Evolutionary conservation across 2,329 filamentous ascomycete species (phyloP), one percentile per base, ranked within the genome.

Genomic region (Trichoderma atrobrunneum): DNA sequence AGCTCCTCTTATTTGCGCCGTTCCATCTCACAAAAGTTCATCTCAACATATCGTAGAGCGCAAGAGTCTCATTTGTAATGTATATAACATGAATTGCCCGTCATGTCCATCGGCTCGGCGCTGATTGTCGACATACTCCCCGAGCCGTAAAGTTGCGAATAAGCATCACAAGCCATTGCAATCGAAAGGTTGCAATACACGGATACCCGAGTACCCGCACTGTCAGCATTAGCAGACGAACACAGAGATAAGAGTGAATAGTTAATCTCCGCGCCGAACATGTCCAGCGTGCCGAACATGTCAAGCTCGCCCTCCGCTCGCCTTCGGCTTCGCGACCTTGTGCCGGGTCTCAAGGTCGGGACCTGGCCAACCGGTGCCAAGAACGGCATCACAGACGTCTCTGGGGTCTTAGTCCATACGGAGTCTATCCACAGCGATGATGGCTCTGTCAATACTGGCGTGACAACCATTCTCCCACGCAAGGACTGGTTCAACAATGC

Each of bases 321-420:
- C 16, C 36, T 61, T 16, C 70, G 70, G 39, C 73, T 85, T 59
- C 80, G 84, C 18, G 80, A 84, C 21, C 76, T 85, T 26, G 77
- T 85, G 10, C 84, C 84, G 3, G 73, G 78, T 57, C 74, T 85
- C 70, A 74, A 81, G 70, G 77, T 86, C 3, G 84, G 84, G 66
- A 76, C 78, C 61, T 84, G 80, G 80, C 77, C 76, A 14, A 79
- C 83, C 0, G 84, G 84, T 0, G 80, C 82, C 6, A 81, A 83
- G 21, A 85, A 85, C 75, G 82, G 82, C 66, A 79, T 85, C 39
- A 85, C 84, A 34, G 84, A 85, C 74, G 82, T 85, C 16, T 76
- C 80, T 6, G 84, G 83, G 1, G 83, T 85, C 8, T 79, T 81
- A 4, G 83, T 83, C 16, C 80, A 84, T 71, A 84, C 82, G 0